phyloP scores from a whole-genome alignment of 2,329 filamentous ascomycete genomes.

The Keithomyces neogunnii region DNA sequence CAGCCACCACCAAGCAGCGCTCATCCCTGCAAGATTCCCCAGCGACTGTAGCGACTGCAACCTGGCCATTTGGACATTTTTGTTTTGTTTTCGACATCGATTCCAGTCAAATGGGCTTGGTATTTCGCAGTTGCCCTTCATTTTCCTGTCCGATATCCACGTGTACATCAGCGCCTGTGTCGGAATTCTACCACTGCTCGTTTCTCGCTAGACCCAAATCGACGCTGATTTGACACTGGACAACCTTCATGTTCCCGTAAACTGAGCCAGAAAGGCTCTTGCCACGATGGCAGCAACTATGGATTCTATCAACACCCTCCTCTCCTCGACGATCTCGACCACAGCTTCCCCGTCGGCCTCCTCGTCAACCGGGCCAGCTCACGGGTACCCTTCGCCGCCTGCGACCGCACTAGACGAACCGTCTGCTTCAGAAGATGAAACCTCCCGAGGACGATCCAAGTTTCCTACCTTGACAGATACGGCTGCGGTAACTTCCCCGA shows the following conservation, averaged over 20 bases:
- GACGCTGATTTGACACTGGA: background rate
- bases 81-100: too few relatives aligned
- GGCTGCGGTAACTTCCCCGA: background rate
- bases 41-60: too few relatives aligned
- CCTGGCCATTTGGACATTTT: too few relatives aligned
- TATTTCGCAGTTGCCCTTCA: too few relatives aligned
- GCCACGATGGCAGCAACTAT: constrained; percentile 16
- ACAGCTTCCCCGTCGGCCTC: constrained; percentile 2
- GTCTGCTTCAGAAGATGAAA: constrained; percentile 20
- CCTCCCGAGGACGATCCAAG: constrained; percentile 6
- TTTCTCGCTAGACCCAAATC: background rate
- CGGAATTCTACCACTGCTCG: too few relatives aligned
- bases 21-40: too few relatives aligned
- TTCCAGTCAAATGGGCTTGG: too few relatives aligned
- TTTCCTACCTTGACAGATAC: background rate
- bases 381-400: constrained; percentile 6
- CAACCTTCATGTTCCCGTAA: background rate
- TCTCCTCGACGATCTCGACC: constrained; percentile 9
- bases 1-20: too few relatives aligned
- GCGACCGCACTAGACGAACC: constrained; percentile 22
- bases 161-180: too few relatives aligned
- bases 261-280: constrained; percentile 1
- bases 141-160: too few relatives aligned
- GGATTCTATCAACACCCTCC: constrained; percentile 12
- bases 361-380: background rate